Evolutionary conservation across 2,329 filamentous ascomycete species (phyloP), one percentile per base, ranked within the genome.

Genomic region (Lachnellula willkommii): DNA sequence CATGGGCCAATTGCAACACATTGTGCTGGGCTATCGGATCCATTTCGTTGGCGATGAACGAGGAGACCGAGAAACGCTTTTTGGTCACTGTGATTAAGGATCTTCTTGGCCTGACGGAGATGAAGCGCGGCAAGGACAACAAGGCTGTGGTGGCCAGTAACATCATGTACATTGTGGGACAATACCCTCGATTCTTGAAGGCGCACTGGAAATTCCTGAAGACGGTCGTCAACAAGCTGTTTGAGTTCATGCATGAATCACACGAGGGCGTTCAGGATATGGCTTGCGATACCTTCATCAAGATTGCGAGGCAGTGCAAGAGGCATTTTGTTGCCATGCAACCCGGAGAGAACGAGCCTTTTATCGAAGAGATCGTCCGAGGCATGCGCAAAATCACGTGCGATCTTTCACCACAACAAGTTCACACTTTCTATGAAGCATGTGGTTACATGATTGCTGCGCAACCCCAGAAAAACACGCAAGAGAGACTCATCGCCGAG

Each of bases 131-230:
- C 60, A 99, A 99, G 69, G 94, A 99, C 77, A 99, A 99, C 81
- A 99, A 99, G 73, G 94, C 94, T 12, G 94, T 99, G 9, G 94
- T 99, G 42, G 94, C 94, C 61, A 96, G 90, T 75, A 99, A 99
- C 76, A 99, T 99, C 69, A 99, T 99, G 94, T 99, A 99, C 72
- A 99, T 99, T 75, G 94, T 99, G 59, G 94, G 94, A 57, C 94
- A 99, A 71, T 99, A 99, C 70, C 94, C 94, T 39, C 89, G 94
- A 20, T 99, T 99, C 77, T 77, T 99, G 67, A 99, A 99, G 77
- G 94, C 94, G 1, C 94, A 99, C 73, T 99, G 94, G 94, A 99
- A 99, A 73, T 99, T 99, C 76, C 79, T 99, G 55, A 99, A 99
- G 84, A 99, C 94, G 2, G 94, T 99, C 17, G 94, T 99, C 69